Evolutionary conservation across 306 rosid genomes (phyloP).

Genomic region (Crotalaria pallida): DNA sequence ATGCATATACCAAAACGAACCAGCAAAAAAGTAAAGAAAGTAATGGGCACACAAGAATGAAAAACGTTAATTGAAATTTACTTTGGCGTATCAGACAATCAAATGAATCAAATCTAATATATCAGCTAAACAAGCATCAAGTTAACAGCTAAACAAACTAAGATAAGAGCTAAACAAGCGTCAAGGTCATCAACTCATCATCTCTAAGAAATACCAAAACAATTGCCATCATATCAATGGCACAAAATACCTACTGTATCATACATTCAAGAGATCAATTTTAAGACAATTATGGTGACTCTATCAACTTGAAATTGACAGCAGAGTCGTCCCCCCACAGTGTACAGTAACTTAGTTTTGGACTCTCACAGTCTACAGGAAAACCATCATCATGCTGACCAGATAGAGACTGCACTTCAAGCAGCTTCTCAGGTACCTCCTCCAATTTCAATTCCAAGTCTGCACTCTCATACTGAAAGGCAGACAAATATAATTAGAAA

Average conservation of each 20-base stretch:
- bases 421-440: constrained; percentile 40
- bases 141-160: constrained; percentile 1
- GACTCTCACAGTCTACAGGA: constrained; percentile 39
- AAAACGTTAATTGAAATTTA: not conserved
- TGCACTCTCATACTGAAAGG: constrained; percentile 28
- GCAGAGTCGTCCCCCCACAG: constrained; percentile 45
- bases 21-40: too few species aligned
- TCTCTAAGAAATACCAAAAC: not conserved
- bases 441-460: constrained; percentile 26
- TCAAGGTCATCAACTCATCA: not conserved
- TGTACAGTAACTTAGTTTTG: constrained; percentile 24
- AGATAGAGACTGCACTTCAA: constrained; percentile 26
- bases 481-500: not conserved
- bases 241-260: constrained; percentile 6
- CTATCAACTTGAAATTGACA: constrained; percentile 46
- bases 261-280: not conserved
- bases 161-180: not conserved
- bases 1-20: not conserved
- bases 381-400: constrained; percentile 25
- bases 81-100: not conserved
- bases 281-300: constrained; percentile 31
- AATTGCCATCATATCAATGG: constrained; percentile 27
- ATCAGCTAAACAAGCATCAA: not conserved
- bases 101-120: not conserved
- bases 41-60: too few species aligned